Base-by-base conservation (phyloP, 495 filamentous ascomycete genomes). In the Talaromyces ruber region DNA sequence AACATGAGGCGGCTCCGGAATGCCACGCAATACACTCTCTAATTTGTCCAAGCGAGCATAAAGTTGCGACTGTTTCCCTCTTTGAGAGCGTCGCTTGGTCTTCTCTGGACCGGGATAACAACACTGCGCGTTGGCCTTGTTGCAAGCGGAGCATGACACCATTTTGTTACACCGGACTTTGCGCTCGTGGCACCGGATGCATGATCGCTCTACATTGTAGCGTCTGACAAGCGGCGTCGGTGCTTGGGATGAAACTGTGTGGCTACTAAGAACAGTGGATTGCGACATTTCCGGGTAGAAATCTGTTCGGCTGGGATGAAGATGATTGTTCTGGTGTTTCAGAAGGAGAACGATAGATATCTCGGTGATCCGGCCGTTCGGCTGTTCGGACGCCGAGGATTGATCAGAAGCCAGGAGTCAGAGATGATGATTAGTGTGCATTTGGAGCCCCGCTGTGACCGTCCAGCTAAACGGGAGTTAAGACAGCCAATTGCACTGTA, bases 81-180 rank as follows among this genome's bases (percentile, higher is more conserved):
- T 70, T 1, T 70, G n/a, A 34, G 30, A 39, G 26, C 66, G 70
- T 22, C 72, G 65, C 32, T 72, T 72, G 32, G 59, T 64, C 22
- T 65, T 64, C 11, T 63, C 68, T 2, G 66, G 65, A 6, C 71
- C 71, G 0, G 75, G 75, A 39, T 75, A 77, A 5, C 67, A 61
- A 52, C 75, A 77, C 18, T 64, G 5, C 6, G 67, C 52, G 9
- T 67, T 67, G 2, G 63, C 53, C 3, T 67, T 65, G 1, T 60
- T 28, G 51, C 75, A 77, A 62, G 64, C 66, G 32, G 34, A 64
- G 56, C 73, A 77, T 22, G 74, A 74, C 5, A 58, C 34, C 14
- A 45, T 51, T 47, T 68, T 75, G 64, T 76, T 71, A 59, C 75
- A 77, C 18, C 67, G 65, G 62, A 77, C 66, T 54, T 76, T 76